These are phyloP conservation scores for Zasmidium cellare DNA, from an alignment of 2,329 filamentous ascomycete species.

Conservation along the genomic window DNA sequence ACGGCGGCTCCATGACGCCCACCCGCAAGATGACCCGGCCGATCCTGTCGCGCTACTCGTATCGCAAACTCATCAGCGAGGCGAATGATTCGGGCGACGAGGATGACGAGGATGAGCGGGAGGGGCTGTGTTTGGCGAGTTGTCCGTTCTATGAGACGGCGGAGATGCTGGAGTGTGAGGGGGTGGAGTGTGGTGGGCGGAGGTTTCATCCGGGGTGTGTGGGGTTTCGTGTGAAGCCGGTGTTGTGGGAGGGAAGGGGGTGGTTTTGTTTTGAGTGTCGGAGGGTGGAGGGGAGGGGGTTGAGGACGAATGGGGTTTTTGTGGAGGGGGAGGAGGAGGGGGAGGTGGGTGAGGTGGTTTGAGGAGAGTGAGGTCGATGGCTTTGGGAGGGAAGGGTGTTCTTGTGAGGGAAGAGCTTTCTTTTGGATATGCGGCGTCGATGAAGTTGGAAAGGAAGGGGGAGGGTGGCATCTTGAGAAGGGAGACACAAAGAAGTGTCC, in stretches of 20 bases:
- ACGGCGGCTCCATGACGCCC: not conserved
- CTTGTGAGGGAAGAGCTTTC: not conserved
- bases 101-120: not conserved
- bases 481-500: too few species aligned
- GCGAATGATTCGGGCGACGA: not conserved
- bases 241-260: not conserved
- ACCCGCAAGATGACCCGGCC: not conserved
- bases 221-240: not conserved
- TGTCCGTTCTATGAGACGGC: not conserved
- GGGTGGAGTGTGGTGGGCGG: not conserved
- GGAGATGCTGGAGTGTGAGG: not conserved
- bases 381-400: not conserved
- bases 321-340: not conserved
- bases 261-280: slow-evolving; percentile 1
- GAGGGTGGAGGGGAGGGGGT: not conserved
- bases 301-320: not conserved
- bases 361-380: not conserved
- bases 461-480: too few species aligned
- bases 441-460: too few species aligned
- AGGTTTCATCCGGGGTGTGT: not conserved
- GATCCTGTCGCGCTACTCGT: not conserved
- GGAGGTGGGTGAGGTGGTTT: not conserved
- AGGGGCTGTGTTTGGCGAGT: not conserved
- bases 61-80: not conserved
- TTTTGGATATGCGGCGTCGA: too few species aligned